These are phyloP conservation scores for Candida alai DNA, from an alignment of 805 yeast species.

Conservation along the genomic window DNA sequence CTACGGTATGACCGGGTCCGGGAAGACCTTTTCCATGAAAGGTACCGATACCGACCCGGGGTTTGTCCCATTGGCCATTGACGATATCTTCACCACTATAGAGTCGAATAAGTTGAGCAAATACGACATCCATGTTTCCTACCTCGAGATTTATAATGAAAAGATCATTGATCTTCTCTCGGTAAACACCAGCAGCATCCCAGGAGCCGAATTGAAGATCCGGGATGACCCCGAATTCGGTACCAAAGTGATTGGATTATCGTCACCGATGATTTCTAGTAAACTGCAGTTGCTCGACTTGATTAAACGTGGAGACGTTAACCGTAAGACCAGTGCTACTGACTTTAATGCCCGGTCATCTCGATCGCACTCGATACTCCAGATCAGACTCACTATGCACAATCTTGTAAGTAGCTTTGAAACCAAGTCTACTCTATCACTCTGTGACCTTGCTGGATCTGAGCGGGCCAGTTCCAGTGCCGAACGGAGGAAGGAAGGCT, in stretches of 20 bases:
- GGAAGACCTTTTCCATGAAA: slow-evolving; percentile 85
- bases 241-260: slow-evolving; percentile 69
- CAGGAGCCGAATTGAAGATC: slow-evolving; percentile 56
- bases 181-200: slow-evolving; percentile 13
- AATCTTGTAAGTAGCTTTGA: slow-evolving; percentile 38
- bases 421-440: slow-evolving; percentile 59
- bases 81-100: slow-evolving; percentile 51
- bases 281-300: slow-evolving; percentile 58
- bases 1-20: slow-evolving; percentile 93
- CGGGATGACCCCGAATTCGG: slow-evolving; percentile 75
- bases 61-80: slow-evolving; percentile 64
- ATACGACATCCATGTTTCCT: slow-evolving; percentile 57
- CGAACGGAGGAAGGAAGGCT: slow-evolving; percentile 90
- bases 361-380: slow-evolving; percentile 86
- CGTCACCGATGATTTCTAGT: slow-evolving; percentile 53
- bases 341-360: slow-evolving; percentile 86
- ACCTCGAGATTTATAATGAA: slow-evolving; percentile 86
- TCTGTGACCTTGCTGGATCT: slow-evolving; percentile 97
- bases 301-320: slow-evolving; percentile 66
- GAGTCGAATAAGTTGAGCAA: slow-evolving; percentile 22
- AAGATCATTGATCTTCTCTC: slow-evolving; percentile 71
- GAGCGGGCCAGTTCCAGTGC: slow-evolving; percentile 72
- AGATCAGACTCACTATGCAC: slow-evolving; percentile 52
- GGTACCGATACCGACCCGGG: slow-evolving; percentile 66
- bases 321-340: slow-evolving; percentile 80